Percentiles rank a stretch among this genome's conserved stretches.
phyloP scores from a whole-genome alignment of 768 basidiomycete species.

The Pulveroboletus sp. region DNA sequence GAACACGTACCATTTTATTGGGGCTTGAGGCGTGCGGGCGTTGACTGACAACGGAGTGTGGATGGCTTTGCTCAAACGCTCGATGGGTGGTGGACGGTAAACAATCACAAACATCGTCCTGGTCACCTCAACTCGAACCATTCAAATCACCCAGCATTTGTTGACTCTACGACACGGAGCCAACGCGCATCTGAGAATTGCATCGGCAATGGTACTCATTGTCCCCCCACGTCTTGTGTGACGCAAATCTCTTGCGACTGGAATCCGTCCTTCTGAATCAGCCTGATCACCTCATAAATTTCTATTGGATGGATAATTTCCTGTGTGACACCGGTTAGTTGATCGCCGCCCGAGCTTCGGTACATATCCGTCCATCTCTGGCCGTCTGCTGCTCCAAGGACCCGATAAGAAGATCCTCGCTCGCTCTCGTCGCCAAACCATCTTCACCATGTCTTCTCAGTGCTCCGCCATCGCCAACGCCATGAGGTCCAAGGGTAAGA shows the following conservation, averaged over 20 bases:
- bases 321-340: background rate
- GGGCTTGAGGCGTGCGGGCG: conserved; percentile 27
- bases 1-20: conserved; percentile 37
- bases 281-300: too few relatives aligned
- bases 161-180: too few relatives aligned
- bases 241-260: too few relatives aligned
- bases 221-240: too few relatives aligned
- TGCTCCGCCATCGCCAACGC: conserved; percentile 58
- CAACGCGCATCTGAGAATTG: too few relatives aligned
- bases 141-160: too few relatives aligned
- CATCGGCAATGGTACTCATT: too few relatives aligned
- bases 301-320: too few relatives aligned
- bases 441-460: conserved; percentile 40
- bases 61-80: conserved; percentile 2
- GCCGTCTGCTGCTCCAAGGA: conserved; percentile 6
- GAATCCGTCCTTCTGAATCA: too few relatives aligned
- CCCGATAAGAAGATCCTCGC: conserved; percentile 14
- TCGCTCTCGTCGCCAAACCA: background rate
- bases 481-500: conserved; percentile 45
- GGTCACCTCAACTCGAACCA: too few relatives aligned
- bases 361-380: conserved; percentile 14
- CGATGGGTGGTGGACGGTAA: conserved; percentile 7
- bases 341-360: background rate
- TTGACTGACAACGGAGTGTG: conserved; percentile 7
- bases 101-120: conserved; percentile 15